Evolutionary conservation across 1,284 basidiomycete genomes (phyloP).

Genomic region (Ceratobasidium sp.): DNA sequence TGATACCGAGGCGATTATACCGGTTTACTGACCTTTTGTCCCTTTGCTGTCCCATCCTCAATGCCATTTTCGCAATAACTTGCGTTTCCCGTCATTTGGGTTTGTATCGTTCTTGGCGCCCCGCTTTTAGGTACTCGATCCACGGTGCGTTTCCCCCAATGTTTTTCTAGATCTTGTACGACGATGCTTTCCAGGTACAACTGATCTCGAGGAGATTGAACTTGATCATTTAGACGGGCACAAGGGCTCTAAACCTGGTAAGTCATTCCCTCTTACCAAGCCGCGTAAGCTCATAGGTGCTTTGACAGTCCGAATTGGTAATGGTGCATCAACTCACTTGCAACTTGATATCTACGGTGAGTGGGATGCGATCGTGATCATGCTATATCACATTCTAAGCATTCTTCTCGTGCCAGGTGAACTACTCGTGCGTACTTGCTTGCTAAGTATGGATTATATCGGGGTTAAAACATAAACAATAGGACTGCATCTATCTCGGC

Average conservation of each 20-base stretch:
- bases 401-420: not conserved
- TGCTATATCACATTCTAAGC: not conserved
- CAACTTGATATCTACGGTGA: constrained; percentile 93
- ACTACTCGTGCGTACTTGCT: constrained; percentile 4
- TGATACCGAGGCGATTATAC: constrained; percentile 5
- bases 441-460: not conserved
- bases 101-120: not conserved
- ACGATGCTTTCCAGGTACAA: constrained; percentile 55
- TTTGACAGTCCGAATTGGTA: constrained; percentile 68
- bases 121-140: constrained; percentile 66
- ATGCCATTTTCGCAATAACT: not conserved
- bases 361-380: constrained; percentile 53
- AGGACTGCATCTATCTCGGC: constrained; percentile 90
- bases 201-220: constrained; percentile 82
- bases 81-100: not conserved
- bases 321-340: constrained; percentile 86
- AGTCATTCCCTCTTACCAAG: not conserved
- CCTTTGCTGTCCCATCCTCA: not conserved
- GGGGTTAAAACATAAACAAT: not conserved
- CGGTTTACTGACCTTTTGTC: constrained; percentile 20
- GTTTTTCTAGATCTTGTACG: not conserved
- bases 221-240: constrained; percentile 83
- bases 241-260: constrained; percentile 63
- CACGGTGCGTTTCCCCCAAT: constrained; percentile 59
- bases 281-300: not conserved